Conservation (phyloP, 1,284 basidiomycete species). For the Sporisorium iseilematis-ciliati region DNA sequence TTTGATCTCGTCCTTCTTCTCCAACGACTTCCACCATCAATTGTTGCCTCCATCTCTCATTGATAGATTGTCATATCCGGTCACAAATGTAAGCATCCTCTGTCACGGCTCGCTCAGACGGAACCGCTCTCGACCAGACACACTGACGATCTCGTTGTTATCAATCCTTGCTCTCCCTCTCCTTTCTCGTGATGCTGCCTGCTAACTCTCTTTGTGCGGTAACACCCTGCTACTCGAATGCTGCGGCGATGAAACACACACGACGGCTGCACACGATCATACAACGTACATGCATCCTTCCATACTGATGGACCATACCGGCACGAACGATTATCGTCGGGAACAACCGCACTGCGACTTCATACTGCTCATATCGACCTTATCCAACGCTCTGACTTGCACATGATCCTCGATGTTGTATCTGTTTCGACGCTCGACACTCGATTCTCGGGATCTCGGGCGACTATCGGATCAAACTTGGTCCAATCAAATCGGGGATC, state of each 20-base stretch:
- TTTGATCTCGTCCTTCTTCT: background rate
- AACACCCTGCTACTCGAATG: background rate
- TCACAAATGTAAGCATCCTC: background rate
- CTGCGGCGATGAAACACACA: background rate
- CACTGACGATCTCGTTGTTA: conserved; percentile 5
- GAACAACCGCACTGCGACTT: background rate
- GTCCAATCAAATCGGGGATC: background rate
- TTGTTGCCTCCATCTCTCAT: background rate
- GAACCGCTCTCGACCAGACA: background rate
- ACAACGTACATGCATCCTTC: background rate
- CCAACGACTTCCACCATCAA: conserved; percentile 10
- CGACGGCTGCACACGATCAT: background rate
- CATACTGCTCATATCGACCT: background rate
- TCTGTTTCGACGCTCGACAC: background rate
- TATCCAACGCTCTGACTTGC: background rate
- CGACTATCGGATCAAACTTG: conserved; percentile 1
- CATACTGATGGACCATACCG: background rate
- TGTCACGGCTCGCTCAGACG: background rate
- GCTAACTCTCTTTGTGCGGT: background rate
- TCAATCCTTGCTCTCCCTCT: background rate
- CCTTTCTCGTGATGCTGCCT: background rate
- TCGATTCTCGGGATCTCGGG: conserved; percentile 7
- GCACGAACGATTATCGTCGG: background rate
- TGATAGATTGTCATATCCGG: background rate
- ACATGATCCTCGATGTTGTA: background rate